A percentile compares a stretch with the other conserved stretches of the same genome.
phyloP scores from a whole-genome alignment of 148 eudicot species.

The Amaranthus palmeri region DNA sequence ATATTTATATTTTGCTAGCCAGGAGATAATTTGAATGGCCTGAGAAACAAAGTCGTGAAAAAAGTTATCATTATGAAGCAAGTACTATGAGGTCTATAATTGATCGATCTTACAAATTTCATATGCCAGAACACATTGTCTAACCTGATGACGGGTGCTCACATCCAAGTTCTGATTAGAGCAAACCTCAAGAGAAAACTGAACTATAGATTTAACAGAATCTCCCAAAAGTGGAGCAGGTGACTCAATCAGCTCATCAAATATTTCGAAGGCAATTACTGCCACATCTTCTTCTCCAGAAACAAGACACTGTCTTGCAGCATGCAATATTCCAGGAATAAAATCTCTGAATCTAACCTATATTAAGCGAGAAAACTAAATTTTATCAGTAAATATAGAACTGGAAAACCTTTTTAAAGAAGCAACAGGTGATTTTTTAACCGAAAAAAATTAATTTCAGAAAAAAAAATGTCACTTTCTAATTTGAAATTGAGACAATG shows the following conservation, averaged over 20 bases:
- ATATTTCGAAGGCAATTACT: slow-evolving; percentile 92
- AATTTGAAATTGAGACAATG: too few relatives aligned
- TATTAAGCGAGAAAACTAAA: neutral
- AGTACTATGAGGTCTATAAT: neutral
- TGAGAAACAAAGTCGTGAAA: slow-evolving; percentile 21
- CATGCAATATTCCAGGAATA: slow-evolving; percentile 91
- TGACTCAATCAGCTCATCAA: slow-evolving; percentile 96
- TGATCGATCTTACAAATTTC: neutral
- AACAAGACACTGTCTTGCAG: slow-evolving; percentile 89
- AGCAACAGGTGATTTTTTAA: too few relatives aligned
- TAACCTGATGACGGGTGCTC: slow-evolving; percentile 92
- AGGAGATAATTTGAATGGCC: slow-evolving; percentile 95
- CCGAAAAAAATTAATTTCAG: too few relatives aligned
- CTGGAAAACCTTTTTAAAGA: neutral
- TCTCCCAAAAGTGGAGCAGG: slow-evolving; percentile 99
- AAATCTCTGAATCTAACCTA: slow-evolving; percentile 88
- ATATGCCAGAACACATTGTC: neutral
- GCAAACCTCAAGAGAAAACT: slow-evolving; percentile 95
- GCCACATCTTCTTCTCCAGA: slow-evolving; percentile 96
- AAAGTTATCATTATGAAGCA: too few relatives aligned
- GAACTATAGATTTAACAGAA: slow-evolving; percentile 89
- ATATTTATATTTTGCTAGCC: slow-evolving; percentile 89
- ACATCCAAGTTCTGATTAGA: slow-evolving; percentile 69
- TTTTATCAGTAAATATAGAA: neutral
- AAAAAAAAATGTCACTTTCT: too few relatives aligned